Evolutionary conservation across 306 rosid genomes (phyloP).

Genomic region (Luffa acutangula): DNA sequence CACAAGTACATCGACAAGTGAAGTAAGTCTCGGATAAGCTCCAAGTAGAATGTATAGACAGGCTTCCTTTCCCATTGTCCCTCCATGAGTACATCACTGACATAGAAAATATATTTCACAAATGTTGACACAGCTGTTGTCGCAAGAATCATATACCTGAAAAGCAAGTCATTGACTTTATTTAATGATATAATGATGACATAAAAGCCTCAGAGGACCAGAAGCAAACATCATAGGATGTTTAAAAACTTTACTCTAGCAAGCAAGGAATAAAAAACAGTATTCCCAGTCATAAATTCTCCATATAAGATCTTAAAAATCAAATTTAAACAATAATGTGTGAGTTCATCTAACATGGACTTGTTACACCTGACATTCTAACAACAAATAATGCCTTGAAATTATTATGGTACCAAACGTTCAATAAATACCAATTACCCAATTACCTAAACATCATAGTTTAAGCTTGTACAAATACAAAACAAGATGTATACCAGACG

Average conservation of each 20-base stretch:
- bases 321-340: background rate
- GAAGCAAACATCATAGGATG: background rate
- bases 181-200: background rate
- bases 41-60: constrained; percentile 91
- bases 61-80: constrained; percentile 99
- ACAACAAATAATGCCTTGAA: background rate
- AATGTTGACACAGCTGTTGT: constrained; percentile 85
- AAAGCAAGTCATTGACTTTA: constrained; percentile 15
- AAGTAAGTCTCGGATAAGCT: constrained; percentile 89
- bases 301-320: background rate
- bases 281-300: background rate
- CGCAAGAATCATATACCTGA: constrained; percentile 98
- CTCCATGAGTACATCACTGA: constrained; percentile 90
- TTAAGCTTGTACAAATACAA: background rate
- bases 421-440: background rate
- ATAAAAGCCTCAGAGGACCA: background rate
- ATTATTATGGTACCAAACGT: background rate
- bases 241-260: background rate
- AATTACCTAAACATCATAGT: background rate
- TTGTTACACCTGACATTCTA: background rate
- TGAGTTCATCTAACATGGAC: background rate
- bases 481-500: background rate
- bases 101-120: constrained; percentile 85
- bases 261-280: background rate
- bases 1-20: constrained; percentile 93